Evolutionary conservation across 345 rosid genomes (phyloP).

Genomic region (Camelina neglecta): DNA sequence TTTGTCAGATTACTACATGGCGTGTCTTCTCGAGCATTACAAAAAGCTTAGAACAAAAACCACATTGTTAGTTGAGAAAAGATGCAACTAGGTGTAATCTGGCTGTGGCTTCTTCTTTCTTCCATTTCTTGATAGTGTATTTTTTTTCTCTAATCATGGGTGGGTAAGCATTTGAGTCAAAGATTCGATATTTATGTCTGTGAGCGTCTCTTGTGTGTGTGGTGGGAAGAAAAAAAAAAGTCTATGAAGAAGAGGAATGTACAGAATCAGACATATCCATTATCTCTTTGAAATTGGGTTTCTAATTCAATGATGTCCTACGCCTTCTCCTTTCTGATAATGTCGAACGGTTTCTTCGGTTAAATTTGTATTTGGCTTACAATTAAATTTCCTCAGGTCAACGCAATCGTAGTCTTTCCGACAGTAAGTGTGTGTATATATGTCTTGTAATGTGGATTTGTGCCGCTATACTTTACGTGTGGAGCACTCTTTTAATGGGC

Average conservation of each 20-base stretch:
- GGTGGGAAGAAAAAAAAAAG: background rate
- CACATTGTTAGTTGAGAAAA: constrained; percentile 32
- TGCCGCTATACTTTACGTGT: constrained; percentile 28
- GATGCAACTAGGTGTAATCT: constrained; percentile 32
- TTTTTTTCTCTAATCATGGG: background rate
- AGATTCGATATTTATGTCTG: constrained; percentile 23
- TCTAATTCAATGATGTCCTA: background rate
- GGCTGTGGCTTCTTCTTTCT: constrained; percentile 28
- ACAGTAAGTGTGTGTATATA: background rate
- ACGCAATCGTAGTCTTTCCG: background rate
- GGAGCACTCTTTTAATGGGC: constrained; percentile 16
- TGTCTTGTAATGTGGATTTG: constrained; percentile 5
- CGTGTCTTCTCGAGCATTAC: constrained; percentile 75
- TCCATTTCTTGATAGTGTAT: constrained; percentile 27
- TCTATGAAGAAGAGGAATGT: constrained; percentile 29
- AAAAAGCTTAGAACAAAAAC: constrained; percentile 57
- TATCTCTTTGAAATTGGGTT: background rate
- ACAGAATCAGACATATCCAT: constrained; percentile 18
- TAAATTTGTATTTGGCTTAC: no score
- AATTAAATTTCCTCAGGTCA: no score
- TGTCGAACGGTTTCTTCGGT: no score
- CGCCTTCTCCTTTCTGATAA: background rate
- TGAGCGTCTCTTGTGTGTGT: constrained; percentile 21
- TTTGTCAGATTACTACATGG: constrained; percentile 90
- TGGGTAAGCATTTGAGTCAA: constrained; percentile 29